Conservation (phyloP, 805 yeast genomes). For the Suhomyces sp. region DNA sequence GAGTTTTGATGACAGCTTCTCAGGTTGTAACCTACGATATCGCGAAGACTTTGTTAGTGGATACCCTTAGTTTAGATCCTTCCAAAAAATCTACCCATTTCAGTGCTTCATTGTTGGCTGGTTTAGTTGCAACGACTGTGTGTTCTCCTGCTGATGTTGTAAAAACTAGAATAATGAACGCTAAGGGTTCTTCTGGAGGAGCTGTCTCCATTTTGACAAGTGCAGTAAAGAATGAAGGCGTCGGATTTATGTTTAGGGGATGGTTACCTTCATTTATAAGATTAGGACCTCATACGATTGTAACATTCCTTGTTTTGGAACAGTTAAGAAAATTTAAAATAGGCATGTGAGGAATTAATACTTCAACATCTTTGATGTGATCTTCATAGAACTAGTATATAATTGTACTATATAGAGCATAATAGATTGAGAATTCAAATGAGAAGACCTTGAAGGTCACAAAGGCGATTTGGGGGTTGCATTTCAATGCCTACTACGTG, state of each 20-base stretch:
- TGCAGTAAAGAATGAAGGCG: conserved; percentile 70
- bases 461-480: too few relatives aligned
- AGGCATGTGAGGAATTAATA: conserved; percentile 51
- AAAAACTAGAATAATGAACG: conserved; percentile 85
- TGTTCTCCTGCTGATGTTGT: conserved; percentile 93
- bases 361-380: neutral
- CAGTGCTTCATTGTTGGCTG: conserved; percentile 75
- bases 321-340: conserved; percentile 55
- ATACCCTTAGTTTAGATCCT: conserved; percentile 51
- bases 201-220: conserved; percentile 50
- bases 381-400: conserved; percentile 1
- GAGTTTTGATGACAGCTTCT: conserved; percentile 85
- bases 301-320: conserved; percentile 67
- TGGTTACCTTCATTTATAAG: conserved; percentile 88
- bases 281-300: conserved; percentile 78
- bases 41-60: conserved; percentile 61
- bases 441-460: too few relatives aligned
- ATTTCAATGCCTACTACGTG: too few relatives aligned
- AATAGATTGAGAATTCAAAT: conserved; percentile 3
- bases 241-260: conserved; percentile 81
- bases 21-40: conserved; percentile 87
- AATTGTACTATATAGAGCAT: neutral
- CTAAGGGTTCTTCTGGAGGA: conserved; percentile 40
- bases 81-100: conserved; percentile 70
- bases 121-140: conserved; percentile 85